phyloP scores from a whole-genome alignment of 495 filamentous ascomycete species.

The Neurospora sp. region DNA sequence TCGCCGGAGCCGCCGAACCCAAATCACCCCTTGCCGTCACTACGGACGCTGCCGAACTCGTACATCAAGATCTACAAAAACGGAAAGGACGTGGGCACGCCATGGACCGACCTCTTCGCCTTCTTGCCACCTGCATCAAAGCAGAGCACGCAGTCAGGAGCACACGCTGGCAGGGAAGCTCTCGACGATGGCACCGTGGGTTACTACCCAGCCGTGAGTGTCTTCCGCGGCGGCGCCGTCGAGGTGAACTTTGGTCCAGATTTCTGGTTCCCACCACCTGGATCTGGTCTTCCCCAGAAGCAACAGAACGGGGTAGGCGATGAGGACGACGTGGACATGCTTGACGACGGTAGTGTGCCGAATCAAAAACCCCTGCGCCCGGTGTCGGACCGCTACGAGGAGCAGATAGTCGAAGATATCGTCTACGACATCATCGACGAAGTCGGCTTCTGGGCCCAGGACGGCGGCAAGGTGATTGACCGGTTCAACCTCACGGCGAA shows the following conservation, averaged over 20 bases:
- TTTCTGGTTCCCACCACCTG: constrained; percentile 79
- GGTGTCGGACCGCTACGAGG: constrained; percentile 73
- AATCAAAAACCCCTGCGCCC: constrained; percentile 31
- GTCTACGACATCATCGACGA: constrained; percentile 89
- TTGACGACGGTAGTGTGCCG: constrained; percentile 14
- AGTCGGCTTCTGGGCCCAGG: constrained; percentile 67
- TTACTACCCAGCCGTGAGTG: constrained; percentile 89
- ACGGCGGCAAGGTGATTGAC: constrained; percentile 42
- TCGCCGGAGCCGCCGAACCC: constrained; percentile 47
- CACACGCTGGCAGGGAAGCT: constrained; percentile 50
- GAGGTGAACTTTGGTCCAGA: constrained; percentile 84
- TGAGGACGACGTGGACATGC: constrained; percentile 43
- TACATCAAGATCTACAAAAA: constrained; percentile 89
- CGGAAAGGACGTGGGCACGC: constrained; percentile 71
- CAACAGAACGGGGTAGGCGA: constrained; percentile 10
- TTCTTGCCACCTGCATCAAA: constrained; percentile 89
- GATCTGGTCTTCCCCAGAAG: not conserved
- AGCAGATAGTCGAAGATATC: constrained; percentile 93
- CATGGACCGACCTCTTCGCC: constrained; percentile 79
- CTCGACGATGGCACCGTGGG: constrained; percentile 91
- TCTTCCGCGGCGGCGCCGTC: constrained; percentile 82
- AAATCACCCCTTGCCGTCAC: constrained; percentile 58
- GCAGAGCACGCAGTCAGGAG: constrained; percentile 57
- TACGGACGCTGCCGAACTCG: constrained; percentile 79
- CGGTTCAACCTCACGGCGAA: constrained; percentile 18